phyloP scores from a whole-genome alignment of 2,329 filamentous ascomycete genomes.

The Thielaviopsis euricoi region DNA sequence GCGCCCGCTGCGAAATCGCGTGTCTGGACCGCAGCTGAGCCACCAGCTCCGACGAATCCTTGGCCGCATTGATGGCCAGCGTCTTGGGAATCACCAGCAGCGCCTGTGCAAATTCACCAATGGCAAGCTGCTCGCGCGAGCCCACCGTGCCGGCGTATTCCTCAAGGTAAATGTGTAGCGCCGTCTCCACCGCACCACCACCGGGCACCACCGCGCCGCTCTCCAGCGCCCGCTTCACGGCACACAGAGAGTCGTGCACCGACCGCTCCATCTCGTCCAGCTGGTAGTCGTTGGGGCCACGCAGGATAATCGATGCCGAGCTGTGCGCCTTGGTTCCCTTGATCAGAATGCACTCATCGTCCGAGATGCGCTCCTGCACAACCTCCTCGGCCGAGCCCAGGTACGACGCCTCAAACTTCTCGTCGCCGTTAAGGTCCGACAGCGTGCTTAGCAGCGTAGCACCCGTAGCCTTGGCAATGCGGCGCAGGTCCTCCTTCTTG shows the following conservation, averaged over 20 bases:
- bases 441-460: constrained; percentile 85
- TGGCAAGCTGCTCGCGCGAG: constrained; percentile 91
- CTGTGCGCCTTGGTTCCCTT: constrained; percentile 91
- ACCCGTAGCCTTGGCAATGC: constrained; percentile 91
- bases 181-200: constrained; percentile 94
- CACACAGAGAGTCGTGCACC: constrained; percentile 88
- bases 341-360: constrained; percentile 94
- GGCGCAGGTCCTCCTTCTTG: constrained; percentile 94
- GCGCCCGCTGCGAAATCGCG: constrained; percentile 80
- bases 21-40: constrained; percentile 90
- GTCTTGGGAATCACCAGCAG: constrained; percentile 94
- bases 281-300: constrained; percentile 88
- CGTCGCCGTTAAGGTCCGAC: constrained; percentile 92
- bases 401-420: constrained; percentile 83
- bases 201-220: constrained; percentile 93
- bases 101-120: constrained; percentile 90
- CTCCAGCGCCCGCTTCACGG: constrained; percentile 92
- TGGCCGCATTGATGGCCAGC: constrained; percentile 88
- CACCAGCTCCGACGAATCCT: constrained; percentile 87
- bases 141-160: constrained; percentile 96
- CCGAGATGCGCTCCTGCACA: constrained; percentile 93
- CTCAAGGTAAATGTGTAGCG: constrained; percentile 95
- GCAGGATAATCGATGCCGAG: constrained; percentile 88
- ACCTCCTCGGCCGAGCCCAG: constrained; percentile 90
- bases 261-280: constrained; percentile 99